Evolutionary conservation across 345 rosid genomes (phyloP), one percentile per base, ranked within the genome.

Genomic region (Salix koriyanagi): DNA sequence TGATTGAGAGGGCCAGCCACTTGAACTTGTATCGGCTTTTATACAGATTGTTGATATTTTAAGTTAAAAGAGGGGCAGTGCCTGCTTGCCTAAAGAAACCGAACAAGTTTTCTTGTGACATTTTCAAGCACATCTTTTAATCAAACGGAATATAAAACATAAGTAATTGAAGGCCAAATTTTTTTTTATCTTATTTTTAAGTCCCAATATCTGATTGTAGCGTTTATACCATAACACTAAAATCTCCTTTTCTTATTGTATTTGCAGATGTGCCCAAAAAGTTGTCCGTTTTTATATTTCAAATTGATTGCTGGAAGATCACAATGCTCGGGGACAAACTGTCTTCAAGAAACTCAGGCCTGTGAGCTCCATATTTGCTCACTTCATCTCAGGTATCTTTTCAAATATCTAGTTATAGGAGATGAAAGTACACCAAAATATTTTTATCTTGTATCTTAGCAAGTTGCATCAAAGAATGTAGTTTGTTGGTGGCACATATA

Each of bases 311-410:
- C 87, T 92, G 94, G 98, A 93, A 93, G 73, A 79, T 93, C 39
- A 90, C 95, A 14, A 54, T 96, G 69, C 88, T 76, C 14, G 98
- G 99, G 26, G 95, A 92, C 86, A 93, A 91, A 84, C 91, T 96
- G 73, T 77, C 82, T 77, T 89, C 91, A 70, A 84, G 97, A 87
- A 87, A 86, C 78, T 50, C 74, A 14, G 77, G 78, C 70, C 76
- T 83, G 80, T 87, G 77, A 74, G 71, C 56, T 77, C 79, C 58
- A 70, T 72, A 32, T 65, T 34, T 76, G 39, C 39, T 60, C 16
- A 62, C 72, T 67, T 26, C 21, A 25, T 78, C 67, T 42, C 75
- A 28, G 75, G 76, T 70, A 30, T 60, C 30, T 56, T 34, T 67
- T 26, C 60, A 64, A 41, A 11, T 11, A 62, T 62, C 11, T 26